Conservation (phyloP, 768 basidiomycete species). For the Russula brevipes region DNA sequence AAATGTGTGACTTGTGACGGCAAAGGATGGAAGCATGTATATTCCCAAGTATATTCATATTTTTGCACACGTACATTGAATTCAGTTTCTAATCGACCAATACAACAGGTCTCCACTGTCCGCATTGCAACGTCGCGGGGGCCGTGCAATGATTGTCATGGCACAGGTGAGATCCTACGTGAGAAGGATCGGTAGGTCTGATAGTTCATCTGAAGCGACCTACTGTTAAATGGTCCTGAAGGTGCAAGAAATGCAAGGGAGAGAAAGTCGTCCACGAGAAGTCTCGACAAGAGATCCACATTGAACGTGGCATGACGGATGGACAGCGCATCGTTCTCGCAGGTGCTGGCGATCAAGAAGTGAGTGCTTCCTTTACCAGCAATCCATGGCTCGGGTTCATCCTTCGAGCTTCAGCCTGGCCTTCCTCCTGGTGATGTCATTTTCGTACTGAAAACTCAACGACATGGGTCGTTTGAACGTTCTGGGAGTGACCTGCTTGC, state of each 20-base stretch:
- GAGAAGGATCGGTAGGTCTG: constrained; percentile 73
- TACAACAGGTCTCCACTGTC: constrained; percentile 40
- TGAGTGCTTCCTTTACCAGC: constrained; percentile 31
- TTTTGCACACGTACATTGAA: background rate
- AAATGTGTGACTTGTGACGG: constrained; percentile 78
- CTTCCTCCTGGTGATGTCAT: constrained; percentile 87
- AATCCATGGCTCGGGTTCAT: background rate
- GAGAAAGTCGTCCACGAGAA: constrained; percentile 80
- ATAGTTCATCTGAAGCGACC: background rate
- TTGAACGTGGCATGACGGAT: constrained; percentile 84
- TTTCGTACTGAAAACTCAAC: constrained; percentile 63
- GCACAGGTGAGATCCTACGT: constrained; percentile 62
- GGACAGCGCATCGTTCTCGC: constrained; percentile 79
- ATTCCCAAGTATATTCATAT: constrained; percentile 43
- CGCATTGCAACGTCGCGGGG: constrained; percentile 48
- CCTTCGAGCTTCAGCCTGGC: constrained; percentile 54
- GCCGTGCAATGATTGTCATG: constrained; percentile 65
- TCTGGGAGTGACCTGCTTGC: constrained; percentile 77
- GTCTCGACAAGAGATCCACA: constrained; percentile 78
- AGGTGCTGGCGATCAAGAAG: constrained; percentile 92
- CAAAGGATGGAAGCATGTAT: constrained; percentile 66
- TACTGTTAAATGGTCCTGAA: constrained; percentile 32
- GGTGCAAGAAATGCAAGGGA: constrained; percentile 96
- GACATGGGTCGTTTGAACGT: constrained; percentile 79
- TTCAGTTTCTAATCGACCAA: background rate